phyloP scores from a whole-genome alignment of 805 yeast genomes.

The Blastobotrys muscicola region DNA sequence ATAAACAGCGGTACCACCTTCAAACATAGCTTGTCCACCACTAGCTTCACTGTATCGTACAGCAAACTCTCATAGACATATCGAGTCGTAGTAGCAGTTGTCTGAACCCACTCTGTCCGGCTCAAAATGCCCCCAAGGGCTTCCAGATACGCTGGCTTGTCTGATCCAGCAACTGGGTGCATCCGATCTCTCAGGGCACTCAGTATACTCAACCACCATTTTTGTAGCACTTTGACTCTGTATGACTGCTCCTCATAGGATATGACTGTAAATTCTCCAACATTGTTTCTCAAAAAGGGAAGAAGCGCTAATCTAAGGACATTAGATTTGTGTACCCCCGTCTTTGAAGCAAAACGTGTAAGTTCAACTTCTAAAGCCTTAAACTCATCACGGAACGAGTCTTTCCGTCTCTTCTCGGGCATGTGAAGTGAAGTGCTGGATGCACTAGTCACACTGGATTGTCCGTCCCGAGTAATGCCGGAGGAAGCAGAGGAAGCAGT shows the following conservation, averaged over 20 bases:
- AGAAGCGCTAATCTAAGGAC: slow-evolving; percentile 34
- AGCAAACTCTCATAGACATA: slow-evolving; percentile 25
- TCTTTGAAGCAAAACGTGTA: slow-evolving; percentile 20
- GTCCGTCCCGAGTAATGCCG: too few relatives aligned
- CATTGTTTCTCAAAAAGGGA: slow-evolving; percentile 28
- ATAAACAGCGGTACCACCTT: slow-evolving; percentile 47
- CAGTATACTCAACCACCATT: slow-evolving; percentile 33
- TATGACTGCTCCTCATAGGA: slow-evolving; percentile 15
- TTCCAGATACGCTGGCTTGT: slow-evolving; percentile 32
- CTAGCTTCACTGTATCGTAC: slow-evolving; percentile 43
- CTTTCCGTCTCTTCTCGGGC: not conserved
- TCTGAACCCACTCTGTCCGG: slow-evolving; percentile 30
- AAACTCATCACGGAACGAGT: slow-evolving; percentile 15
- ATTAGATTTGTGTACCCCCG: slow-evolving; percentile 28
- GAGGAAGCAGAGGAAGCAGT: too few relatives aligned
- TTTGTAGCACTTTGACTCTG: slow-evolving; percentile 22
- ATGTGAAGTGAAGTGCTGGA: not conserved
- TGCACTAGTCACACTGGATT: too few relatives aligned
- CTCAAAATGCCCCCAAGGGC: slow-evolving; percentile 30
- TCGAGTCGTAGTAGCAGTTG: slow-evolving; percentile 8
- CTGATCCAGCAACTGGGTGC: slow-evolving; percentile 25
- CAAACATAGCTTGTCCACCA: slow-evolving; percentile 38
- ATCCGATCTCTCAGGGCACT: slow-evolving; percentile 21
- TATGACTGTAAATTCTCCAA: slow-evolving; percentile 18
- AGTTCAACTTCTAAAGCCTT: slow-evolving; percentile 23